Percentiles rank a stretch among this genome's conserved stretches.
Conservation (phyloP, 306 rosid species). For the Vigna radiata region DNA sequence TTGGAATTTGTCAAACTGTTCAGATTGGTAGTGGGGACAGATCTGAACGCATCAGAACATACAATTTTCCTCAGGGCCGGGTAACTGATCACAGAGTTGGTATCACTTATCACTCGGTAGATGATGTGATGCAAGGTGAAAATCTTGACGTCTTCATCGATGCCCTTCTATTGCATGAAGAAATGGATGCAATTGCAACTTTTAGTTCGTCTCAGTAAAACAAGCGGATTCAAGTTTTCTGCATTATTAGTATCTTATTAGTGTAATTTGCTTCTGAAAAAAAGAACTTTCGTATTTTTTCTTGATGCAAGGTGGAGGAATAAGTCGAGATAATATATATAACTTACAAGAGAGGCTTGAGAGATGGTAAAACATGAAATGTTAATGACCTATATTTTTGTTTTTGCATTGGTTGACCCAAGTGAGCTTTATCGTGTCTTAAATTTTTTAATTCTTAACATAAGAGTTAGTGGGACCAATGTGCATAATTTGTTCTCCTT, state of each 20-base stretch:
- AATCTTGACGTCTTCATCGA: slow-evolving; percentile 77
- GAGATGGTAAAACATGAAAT: not conserved
- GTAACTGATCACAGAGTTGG: slow-evolving; percentile 93
- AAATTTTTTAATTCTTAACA: not conserved
- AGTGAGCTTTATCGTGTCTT: not conserved
- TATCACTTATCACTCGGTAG: slow-evolving; percentile 80
- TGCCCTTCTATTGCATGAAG: slow-evolving; percentile 86
- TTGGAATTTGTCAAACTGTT: slow-evolving; percentile 31
- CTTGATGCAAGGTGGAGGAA: slow-evolving; percentile 21
- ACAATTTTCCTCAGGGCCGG: slow-evolving; percentile 94
- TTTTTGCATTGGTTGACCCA: not conserved
- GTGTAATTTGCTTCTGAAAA: slow-evolving; percentile 1
- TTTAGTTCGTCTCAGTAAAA: slow-evolving; percentile 62
- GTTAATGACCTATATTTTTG: not conserved
- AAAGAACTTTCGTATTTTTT: slow-evolving; percentile 26
- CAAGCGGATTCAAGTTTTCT: slow-evolving; percentile 19
- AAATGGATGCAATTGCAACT: slow-evolving; percentile 80
- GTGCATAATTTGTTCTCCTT: not conserved
- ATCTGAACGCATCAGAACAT: slow-evolving; percentile 88
- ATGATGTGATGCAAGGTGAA: slow-evolving; percentile 85
- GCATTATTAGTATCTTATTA: slow-evolving; percentile 6
- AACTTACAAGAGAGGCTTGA: not conserved
- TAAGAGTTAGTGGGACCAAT: not conserved
- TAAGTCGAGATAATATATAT: not conserved
- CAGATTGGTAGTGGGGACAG: slow-evolving; percentile 97